A percentile compares a stretch with the other conserved stretches of the same genome.
Evolutionary conservation across 2,329 filamentous ascomycete species (phyloP).

Genomic region (Venturia effusa): DNA sequence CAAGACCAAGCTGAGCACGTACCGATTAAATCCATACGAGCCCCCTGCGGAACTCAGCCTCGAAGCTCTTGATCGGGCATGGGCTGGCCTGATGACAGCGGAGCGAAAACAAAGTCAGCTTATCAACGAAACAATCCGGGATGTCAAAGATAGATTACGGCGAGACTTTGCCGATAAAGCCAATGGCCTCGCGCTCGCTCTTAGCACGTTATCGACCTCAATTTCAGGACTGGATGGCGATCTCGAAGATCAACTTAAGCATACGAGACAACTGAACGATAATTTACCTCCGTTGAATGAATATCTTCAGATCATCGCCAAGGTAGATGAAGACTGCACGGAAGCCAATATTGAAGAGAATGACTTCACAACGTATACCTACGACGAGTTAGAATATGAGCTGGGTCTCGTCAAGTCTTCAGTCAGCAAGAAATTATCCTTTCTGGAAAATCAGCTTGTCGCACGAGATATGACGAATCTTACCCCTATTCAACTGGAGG

Average conservation of each 20-base stretch:
- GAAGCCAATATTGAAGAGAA: constrained; percentile 99
- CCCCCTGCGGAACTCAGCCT: constrained; percentile 75
- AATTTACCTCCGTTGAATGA: constrained; percentile 83
- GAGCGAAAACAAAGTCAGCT: constrained; percentile 84
- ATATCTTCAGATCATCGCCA: constrained; percentile 79
- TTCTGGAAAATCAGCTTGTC: constrained; percentile 97
- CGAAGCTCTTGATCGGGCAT: constrained; percentile 72
- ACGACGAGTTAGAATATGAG: constrained; percentile 93
- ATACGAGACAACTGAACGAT: constrained; percentile 74
- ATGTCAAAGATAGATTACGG: constrained; percentile 93
- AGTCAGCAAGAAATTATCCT: constrained; percentile 91
- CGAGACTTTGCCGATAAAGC: constrained; percentile 95
- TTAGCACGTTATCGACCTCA: constrained; percentile 89
- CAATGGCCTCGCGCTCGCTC: constrained; percentile 90
- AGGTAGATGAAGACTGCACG: constrained; percentile 76
- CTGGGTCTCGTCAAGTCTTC: constrained; percentile 81
- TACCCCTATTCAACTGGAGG: constrained; percentile 93
- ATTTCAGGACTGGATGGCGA: constrained; percentile 97
- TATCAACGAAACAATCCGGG: constrained; percentile 96
- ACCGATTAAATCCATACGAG: constrained; percentile 81
- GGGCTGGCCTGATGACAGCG: constrained; percentile 66
- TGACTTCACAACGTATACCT: constrained; percentile 98
- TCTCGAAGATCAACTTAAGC: constrained; percentile 84
- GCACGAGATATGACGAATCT: constrained; percentile 98
- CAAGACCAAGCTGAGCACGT: constrained; percentile 96